Base-by-base conservation (phyloP, 148 eudicot species). In the Dysphania ambrosioides region DNA sequence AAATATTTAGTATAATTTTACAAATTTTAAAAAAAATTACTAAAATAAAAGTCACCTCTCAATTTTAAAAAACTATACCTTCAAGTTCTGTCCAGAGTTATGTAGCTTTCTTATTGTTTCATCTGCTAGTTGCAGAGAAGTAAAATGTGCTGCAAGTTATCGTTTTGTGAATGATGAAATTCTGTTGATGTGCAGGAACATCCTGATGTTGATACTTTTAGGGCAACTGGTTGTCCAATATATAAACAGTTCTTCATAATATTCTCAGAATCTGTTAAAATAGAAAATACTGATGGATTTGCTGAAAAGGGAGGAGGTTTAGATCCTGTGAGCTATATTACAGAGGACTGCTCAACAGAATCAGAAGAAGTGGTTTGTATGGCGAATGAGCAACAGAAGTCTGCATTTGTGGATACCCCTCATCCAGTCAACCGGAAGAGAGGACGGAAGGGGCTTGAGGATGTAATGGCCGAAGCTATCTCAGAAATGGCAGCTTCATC, bases 401-500 rank as follows among this genome's bases (percentile, higher is more conserved):
- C 67, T 23, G 82, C 27, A 40, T 76, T 16, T 36, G 27, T 42
- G 6, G 56, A 58, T 32, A 35, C 82, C 42, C 51, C 69, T 36
- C 60, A 70, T 26, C 60, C 65, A 16, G 75, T 40, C 8, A 16
- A 29, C 34, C 83, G 83, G 49, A 90, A 88, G 85, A 85, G 88
- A 81, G 87, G 96, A 53, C 87, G 96, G 0, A 87, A 72, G 66
- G 93, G 91, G 61, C 67, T 87, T 27, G 88, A 91, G 16, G 84
- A 78, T 68, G 70, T 55, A 29, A 80, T 91, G 74, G 89, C 96
- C 5, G 84, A 78, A 1, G 96, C 89, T 38, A 86, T 91, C 47
- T 51, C 79, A 64, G 88, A 91, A 79, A 87, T 91, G 96, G 93
- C 96, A 53, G 81, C 83, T 30, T 89, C 96, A 24, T 81, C 91